Evolutionary conservation across 768 basidiomycete genomes (phyloP).

Genomic region (Phaffia tasmanica): DNA sequence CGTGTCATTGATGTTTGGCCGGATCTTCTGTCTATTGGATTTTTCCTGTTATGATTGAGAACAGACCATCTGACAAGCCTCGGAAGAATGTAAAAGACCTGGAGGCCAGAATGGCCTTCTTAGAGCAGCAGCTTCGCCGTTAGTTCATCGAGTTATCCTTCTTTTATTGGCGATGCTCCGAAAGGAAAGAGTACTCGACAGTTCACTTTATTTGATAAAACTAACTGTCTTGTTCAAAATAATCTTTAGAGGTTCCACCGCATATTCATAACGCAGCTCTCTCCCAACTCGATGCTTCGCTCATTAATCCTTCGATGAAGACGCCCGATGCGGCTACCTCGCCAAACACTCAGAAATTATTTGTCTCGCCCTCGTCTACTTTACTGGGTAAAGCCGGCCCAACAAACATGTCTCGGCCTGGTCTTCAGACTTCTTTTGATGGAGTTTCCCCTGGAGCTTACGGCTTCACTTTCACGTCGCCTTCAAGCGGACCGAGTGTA

Average conservation of each 20-base stretch:
- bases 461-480: too few species aligned
- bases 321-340: not conserved
- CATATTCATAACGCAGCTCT: constrained; percentile 39
- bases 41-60: not conserved
- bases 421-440: too few species aligned
- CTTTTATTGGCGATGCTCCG: too few species aligned
- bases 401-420: too few species aligned
- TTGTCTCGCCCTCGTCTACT: constrained; percentile 27
- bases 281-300: constrained; percentile 34
- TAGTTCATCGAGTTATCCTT: not conserved
- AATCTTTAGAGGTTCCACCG: constrained; percentile 34
- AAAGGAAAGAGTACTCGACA: too few species aligned
- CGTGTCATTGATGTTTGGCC: constrained; percentile 3
- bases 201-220: too few species aligned
- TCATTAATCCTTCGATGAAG: constrained; percentile 28
- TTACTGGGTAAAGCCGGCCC: constrained; percentile 15
- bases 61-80: constrained; percentile 5
- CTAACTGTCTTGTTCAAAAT: not conserved
- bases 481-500: too few species aligned
- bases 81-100: constrained; percentile 28
- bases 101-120: constrained; percentile 36
- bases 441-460: too few species aligned
- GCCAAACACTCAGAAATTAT: not conserved
- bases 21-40: not conserved
- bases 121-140: constrained; percentile 37